phyloP scores from a whole-genome alignment of 2,329 filamentous ascomycete genomes.

The Beauveria pseudobassiana region DNA sequence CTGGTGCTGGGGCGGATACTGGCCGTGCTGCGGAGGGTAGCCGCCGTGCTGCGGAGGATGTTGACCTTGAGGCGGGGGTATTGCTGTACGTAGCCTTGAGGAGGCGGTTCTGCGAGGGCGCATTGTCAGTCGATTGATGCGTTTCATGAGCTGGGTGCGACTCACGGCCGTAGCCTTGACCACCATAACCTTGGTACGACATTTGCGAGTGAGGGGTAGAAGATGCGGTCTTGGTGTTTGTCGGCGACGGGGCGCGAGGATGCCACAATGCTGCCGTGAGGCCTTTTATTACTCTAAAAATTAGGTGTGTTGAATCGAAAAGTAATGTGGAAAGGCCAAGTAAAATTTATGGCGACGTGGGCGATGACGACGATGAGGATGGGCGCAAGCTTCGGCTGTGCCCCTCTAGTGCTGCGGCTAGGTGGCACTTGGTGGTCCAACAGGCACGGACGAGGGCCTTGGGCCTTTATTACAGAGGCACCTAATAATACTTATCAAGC shows the following conservation, averaged over 20 bases:
- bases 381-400: constrained; percentile 2
- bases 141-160: constrained; percentile 7
- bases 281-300: neutral
- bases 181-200: constrained; percentile 30
- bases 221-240: neutral
- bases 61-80: constrained; percentile 26
- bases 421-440: neutral
- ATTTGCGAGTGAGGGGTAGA: constrained; percentile 18
- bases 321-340: neutral
- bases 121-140: neutral
- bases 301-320: neutral
- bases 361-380: constrained; percentile 10
- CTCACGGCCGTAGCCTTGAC: constrained; percentile 28
- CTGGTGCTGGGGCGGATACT: constrained; percentile 25
- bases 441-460: neutral
- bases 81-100: constrained; percentile 34
- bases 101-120: constrained; percentile 21
- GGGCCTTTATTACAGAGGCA: too few species aligned
- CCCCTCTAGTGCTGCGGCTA: neutral
- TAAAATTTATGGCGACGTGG: neutral
- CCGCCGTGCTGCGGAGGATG: constrained; percentile 29
- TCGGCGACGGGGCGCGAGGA: neutral
- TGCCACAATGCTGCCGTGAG: neutral
- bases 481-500: too few species aligned
- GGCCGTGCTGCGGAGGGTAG: constrained; percentile 18